Base-by-base conservation (phyloP, 2,329 filamentous ascomycete genomes). In the Shiraia sp. region DNA sequence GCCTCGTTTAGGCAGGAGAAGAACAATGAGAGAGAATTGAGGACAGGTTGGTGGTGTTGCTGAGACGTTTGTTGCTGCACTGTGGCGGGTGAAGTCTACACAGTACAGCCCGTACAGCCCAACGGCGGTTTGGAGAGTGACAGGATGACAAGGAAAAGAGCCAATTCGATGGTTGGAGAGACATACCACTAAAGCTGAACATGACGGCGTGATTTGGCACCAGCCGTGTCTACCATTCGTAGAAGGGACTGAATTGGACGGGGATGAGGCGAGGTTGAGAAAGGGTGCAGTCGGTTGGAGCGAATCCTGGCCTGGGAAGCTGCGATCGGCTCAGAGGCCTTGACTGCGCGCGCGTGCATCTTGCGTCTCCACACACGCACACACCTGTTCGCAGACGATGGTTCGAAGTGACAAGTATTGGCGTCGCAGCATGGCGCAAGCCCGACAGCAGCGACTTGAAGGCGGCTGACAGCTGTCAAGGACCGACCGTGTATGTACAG, bases 161-260 rank as follows among this genome's bases (percentile, higher is more conserved):
- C n/a, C n/a, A n/a, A n/a, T n/a, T n/a, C n/a, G n/a, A n/a, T n/a
- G n/a, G n/a, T n/a, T n/a, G n/a, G n/a, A 32, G 23, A 35, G 36
- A 67, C 66, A 50, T 58, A 69, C 66, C 61, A 51, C 61, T 66
- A 47, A 69, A 66, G 45, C 55, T 65, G 58, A 69, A 69, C 66
- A 69, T 68, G 42, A 16, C 45, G 30, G 52, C 32, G 45, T 28
- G 27, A 29, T 36, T 36, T 4, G 17, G 26, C n/a, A 26, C 6
- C 15, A 31, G 34, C 14, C 28, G 27, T 35, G 23, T 29, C 22
- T 22, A 26, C 25, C 43, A 37, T 33, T 24, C 23, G 30, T 24
- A 26, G 42, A 28, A 26, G 42, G 25, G 36, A 23, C 4, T 22
- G 23, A 36, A n/a, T n/a, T n/a, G 36, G 31, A 14, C 30, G 38